phyloP scores from a whole-genome alignment of 176 grass and related monocot species.

The Hsuehochloa calcarea region DNA sequence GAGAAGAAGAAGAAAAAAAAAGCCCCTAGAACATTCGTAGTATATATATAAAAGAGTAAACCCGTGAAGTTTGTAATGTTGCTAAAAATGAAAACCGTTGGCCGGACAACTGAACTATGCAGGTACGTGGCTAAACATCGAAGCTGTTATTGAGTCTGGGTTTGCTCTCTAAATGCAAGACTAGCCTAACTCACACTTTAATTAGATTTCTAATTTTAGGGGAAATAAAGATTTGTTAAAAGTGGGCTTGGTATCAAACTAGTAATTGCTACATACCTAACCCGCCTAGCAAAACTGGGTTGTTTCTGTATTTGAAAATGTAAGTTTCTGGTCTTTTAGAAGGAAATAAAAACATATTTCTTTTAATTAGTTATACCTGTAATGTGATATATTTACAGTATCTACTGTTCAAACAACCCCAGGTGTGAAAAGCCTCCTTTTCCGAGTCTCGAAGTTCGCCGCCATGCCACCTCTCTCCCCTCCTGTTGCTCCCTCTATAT shows the following conservation, averaged over 20 bases:
- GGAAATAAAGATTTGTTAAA: not conserved
- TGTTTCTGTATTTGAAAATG: not conserved
- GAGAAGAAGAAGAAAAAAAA: no score
- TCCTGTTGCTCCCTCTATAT: constrained; percentile 21
- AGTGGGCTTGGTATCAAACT: not conserved
- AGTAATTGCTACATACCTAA: not conserved
- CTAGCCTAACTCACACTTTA: not conserved
- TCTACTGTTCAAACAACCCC: not conserved
- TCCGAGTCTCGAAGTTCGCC: not conserved
- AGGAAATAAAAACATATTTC: not conserved
- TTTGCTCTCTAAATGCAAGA: not conserved
- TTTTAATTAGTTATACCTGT: not conserved
- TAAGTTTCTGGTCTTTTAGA: not conserved
- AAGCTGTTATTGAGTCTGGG: not conserved
- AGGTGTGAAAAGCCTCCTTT: not conserved
- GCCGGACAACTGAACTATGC: not conserved
- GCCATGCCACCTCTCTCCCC: not conserved
- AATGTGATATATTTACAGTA: not conserved
- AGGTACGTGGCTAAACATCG: not conserved
- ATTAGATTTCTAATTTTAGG: not conserved
- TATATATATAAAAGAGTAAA: no score
- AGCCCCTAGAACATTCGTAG: no score
- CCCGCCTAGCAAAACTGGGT: not conserved
- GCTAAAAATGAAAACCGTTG: not conserved
- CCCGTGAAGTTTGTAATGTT: not conserved